These are phyloP conservation scores for Calocera viscosa DNA, from an alignment of 768 basidiomycete species.

Conservation along the genomic window DNA sequence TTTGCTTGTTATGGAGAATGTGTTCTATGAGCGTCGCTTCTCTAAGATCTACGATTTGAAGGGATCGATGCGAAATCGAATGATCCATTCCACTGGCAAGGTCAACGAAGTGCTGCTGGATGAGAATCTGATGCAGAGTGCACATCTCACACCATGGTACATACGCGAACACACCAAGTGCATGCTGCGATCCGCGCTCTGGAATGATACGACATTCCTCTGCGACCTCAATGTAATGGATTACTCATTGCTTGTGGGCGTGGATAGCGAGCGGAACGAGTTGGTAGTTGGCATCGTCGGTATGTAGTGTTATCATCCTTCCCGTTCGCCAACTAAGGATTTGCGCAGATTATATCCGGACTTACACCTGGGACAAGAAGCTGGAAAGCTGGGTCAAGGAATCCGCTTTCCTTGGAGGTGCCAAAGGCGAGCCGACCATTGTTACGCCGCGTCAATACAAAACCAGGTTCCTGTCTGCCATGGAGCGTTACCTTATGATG, in stretches of 20 bases:
- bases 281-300: slow-evolving; percentile 96
- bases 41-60: slow-evolving; percentile 96
- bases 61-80: slow-evolving; percentile 87
- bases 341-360: slow-evolving; percentile 73
- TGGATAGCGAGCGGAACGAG: slow-evolving; percentile 79
- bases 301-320: slow-evolving; percentile 32
- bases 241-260: slow-evolving; percentile 89
- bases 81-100: slow-evolving; percentile 78
- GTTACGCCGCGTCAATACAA: slow-evolving; percentile 92
- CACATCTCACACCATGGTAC: slow-evolving; percentile 80
- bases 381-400: slow-evolving; percentile 98
- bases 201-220: slow-evolving; percentile 91
- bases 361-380: slow-evolving; percentile 98
- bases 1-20: slow-evolving; percentile 92
- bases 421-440: slow-evolving; percentile 86
- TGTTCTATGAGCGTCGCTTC: slow-evolving; percentile 86
- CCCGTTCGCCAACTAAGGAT: neutral
- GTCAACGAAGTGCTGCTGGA: slow-evolving; percentile 91
- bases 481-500: slow-evolving; percentile 82
- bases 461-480: slow-evolving; percentile 70
- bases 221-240: slow-evolving; percentile 95
- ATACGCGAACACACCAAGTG: slow-evolving; percentile 93
- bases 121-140: slow-evolving; percentile 91
- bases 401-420: slow-evolving; percentile 69
- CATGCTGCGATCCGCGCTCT: slow-evolving; percentile 77